Conservation (phyloP, 108 stramenopile genomes). For the Nannochloropsis salina region DNA sequence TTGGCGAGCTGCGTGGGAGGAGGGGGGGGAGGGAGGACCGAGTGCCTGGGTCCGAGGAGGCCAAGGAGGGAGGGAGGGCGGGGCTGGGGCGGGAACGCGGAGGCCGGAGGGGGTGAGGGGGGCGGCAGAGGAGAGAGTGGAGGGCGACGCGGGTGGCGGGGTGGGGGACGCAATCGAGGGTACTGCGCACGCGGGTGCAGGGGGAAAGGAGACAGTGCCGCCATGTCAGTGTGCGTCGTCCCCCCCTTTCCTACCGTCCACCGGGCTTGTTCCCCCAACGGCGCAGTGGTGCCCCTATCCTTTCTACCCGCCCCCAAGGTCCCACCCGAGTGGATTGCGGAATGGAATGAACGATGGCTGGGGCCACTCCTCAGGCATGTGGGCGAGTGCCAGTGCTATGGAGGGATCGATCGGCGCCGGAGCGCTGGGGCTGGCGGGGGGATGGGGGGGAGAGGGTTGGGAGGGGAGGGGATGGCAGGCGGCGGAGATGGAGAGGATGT, state of each 20-base stretch:
- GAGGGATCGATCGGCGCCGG: neutral
- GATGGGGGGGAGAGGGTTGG: neutral
- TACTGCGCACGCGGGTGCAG: too few relatives aligned
- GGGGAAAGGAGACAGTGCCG: too few relatives aligned
- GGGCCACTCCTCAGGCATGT: neutral
- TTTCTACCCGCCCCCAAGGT: neutral
- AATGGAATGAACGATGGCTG: neutral
- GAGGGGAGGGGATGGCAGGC: neutral
- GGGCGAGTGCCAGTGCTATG: too few relatives aligned
- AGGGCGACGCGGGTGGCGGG: neutral
- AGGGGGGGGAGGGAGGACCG: too few relatives aligned
- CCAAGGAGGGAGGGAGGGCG: neutral
- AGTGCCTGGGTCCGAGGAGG: too few relatives aligned
- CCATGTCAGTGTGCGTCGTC: too few relatives aligned
- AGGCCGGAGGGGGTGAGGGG: neutral
- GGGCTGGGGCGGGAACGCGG: neutral
- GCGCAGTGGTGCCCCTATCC: too few relatives aligned
- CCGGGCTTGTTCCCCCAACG: neutral
- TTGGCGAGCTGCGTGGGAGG: conserved; percentile 25
- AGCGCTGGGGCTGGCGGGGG: neutral
- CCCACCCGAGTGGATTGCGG: neutral
- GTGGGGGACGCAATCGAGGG: too few relatives aligned
- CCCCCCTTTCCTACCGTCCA: neutral
- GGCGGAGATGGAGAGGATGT: neutral
- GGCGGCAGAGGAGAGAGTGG: neutral